Conservation (phyloP, 2,329 filamentous ascomycete genomes). For the Bipolaris zeicola region DNA sequence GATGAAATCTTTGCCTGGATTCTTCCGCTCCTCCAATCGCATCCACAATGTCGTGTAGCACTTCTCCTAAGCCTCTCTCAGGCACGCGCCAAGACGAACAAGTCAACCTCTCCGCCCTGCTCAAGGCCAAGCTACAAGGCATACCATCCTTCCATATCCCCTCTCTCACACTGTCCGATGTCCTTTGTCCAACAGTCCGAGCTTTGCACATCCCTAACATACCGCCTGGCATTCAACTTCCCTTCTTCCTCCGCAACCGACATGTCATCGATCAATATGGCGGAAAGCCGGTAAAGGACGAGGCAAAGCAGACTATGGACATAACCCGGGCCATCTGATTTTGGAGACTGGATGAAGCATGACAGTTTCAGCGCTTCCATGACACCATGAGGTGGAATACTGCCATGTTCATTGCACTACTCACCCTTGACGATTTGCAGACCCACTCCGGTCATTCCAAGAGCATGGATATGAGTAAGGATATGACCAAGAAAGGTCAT, state of each 20-base stretch:
- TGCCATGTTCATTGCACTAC: conserved; percentile 24
- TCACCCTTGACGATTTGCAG: conserved; percentile 6
- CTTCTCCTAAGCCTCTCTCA: neutral
- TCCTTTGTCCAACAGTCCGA: conserved; percentile 11
- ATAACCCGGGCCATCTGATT: conserved; percentile 31
- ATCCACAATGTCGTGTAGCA: neutral
- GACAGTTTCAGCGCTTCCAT: conserved; percentile 34
- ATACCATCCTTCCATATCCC: conserved; percentile 19
- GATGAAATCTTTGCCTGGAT: neutral
- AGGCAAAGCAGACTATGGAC: conserved; percentile 11
- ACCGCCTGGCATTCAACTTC: conserved; percentile 28
- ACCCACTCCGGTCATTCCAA: neutral
- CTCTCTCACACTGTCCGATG: conserved; percentile 14
- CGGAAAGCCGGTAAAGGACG: conserved; percentile 18
- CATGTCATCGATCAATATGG: conserved; percentile 7
- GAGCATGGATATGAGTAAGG: neutral
- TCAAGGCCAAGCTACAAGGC: conserved; percentile 17
- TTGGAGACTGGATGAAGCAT: conserved; percentile 23
- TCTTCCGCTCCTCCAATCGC: neutral
- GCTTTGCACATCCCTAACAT: conserved; percentile 19
- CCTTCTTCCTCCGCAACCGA: conserved; percentile 28
- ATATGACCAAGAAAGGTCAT: neutral
- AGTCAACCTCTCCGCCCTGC: conserved; percentile 4
- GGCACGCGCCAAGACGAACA: neutral
- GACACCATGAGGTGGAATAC: conserved; percentile 32